phyloP scores from a whole-genome alignment of 2,329 filamentous ascomycete species.

The Whalleya microplaca region DNA sequence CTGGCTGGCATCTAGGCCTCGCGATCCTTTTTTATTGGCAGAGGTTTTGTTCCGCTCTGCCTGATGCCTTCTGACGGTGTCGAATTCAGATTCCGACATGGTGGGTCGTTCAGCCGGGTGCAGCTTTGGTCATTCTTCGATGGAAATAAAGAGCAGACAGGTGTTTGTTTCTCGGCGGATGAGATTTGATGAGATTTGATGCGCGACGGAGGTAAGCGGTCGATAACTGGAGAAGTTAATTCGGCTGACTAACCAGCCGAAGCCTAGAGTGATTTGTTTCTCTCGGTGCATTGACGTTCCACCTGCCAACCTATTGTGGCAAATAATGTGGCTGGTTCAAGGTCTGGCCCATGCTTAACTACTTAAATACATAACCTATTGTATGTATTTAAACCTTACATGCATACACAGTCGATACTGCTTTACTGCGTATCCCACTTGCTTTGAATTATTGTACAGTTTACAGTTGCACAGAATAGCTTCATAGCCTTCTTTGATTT shows the following conservation, averaged over 20 bases:
- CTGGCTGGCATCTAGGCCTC: conserved; percentile 79
- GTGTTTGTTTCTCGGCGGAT: conserved; percentile 11
- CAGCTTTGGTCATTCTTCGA: conserved; percentile 35
- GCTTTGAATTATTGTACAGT: no score
- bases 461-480: no score
- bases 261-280: neutral
- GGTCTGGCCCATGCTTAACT: no score
- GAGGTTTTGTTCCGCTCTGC: conserved; percentile 86
- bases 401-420: no score
- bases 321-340: neutral
- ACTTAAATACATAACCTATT: no score
- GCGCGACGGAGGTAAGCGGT: conserved; percentile 16
- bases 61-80: conserved; percentile 84
- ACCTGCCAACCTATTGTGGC: neutral
- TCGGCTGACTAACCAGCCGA: neutral
- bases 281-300: neutral
- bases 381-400: no score
- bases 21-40: conserved; percentile 79
- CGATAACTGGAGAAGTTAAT: conserved; percentile 11
- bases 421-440: no score
- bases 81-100: conserved; percentile 83
- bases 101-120: conserved; percentile 39
- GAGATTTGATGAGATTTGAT: conserved; percentile 30
- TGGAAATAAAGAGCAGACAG: conserved; percentile 15
- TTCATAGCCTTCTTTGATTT: no score